Conservation (phyloP, 2,329 filamentous ascomycete genomes). For the Penicillium vulpinum region DNA sequence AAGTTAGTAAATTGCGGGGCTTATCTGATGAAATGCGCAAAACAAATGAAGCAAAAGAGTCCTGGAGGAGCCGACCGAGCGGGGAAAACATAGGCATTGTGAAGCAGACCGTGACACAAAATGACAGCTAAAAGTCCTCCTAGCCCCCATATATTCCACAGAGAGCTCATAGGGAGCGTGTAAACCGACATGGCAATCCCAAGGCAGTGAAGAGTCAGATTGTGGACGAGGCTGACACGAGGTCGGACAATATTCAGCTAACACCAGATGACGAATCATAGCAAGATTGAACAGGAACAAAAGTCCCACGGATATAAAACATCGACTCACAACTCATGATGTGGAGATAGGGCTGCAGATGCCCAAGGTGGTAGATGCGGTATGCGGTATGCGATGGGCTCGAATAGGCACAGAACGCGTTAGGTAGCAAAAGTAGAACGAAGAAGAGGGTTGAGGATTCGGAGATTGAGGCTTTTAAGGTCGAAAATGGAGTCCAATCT, state of each 20-base stretch:
- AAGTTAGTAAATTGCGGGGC: slow-evolving; percentile 12
- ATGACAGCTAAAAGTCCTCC: neutral
- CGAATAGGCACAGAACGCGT: slow-evolving; percentile 13
- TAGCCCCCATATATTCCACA: slow-evolving; percentile 11
- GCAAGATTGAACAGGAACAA: neutral
- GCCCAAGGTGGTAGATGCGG: slow-evolving; percentile 8
- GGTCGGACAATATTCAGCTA: neutral
- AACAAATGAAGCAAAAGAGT: slow-evolving; percentile 1
- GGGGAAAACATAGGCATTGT: slow-evolving; percentile 1
- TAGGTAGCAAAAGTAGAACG: slow-evolving; percentile 16
- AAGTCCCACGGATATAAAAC: slow-evolving; percentile 11
- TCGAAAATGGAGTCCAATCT: neutral
- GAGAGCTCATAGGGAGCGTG: slow-evolving; percentile 6
- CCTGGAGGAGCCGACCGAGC: slow-evolving; percentile 16
- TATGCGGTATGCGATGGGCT: slow-evolving; percentile 15
- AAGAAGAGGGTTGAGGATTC: neutral
- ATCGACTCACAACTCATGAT: slow-evolving; percentile 30
- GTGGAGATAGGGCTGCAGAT: slow-evolving; percentile 19
- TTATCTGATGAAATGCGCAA: slow-evolving; percentile 1
- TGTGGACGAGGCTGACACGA: slow-evolving; percentile 11
- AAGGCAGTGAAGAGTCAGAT: neutral
- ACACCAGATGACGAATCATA: slow-evolving; percentile 2
- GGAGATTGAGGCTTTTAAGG: neutral
- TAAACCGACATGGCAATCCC: slow-evolving; percentile 8
- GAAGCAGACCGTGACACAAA: slow-evolving; percentile 3